These are phyloP conservation scores for Podaxis sp. DNA, from an alignment of 768 basidiomycete genomes.

Conservation along the genomic window DNA sequence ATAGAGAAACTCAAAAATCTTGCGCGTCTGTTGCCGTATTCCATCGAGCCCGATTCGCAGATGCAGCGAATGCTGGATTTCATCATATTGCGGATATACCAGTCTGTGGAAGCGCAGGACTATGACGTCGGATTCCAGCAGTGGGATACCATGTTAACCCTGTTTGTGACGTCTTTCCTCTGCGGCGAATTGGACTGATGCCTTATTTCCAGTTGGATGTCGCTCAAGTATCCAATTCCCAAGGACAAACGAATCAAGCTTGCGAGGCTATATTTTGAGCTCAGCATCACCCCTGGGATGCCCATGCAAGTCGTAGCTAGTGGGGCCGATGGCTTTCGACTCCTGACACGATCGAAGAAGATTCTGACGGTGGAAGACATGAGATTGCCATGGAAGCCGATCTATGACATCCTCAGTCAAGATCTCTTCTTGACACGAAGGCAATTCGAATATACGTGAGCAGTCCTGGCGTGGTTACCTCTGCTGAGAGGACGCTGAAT, in stretches of 20 bases:
- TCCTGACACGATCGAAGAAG: slow-evolving; percentile 65
- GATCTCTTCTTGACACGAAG: slow-evolving; percentile 77
- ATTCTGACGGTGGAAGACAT: slow-evolving; percentile 77
- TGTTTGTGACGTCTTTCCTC: slow-evolving; percentile 44
- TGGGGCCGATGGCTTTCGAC: slow-evolving; percentile 61
- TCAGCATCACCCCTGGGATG: slow-evolving; percentile 77
- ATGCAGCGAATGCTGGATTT: slow-evolving; percentile 79
- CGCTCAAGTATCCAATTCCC: slow-evolving; percentile 86
- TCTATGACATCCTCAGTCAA: slow-evolving; percentile 66
- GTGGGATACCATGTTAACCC: slow-evolving; percentile 76
- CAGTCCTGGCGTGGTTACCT: slow-evolving; percentile 12
- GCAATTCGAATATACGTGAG: slow-evolving; percentile 78
- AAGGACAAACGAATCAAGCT: slow-evolving; percentile 73
- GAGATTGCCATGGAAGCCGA: slow-evolving; percentile 80
- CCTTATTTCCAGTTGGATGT: slow-evolving; percentile 53
- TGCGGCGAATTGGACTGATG: slow-evolving; percentile 4
- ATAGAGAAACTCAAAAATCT: slow-evolving; percentile 63
- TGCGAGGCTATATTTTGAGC: slow-evolving; percentile 76
- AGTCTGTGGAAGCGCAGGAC: slow-evolving; percentile 78
- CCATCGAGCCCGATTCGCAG: slow-evolving; percentile 71
- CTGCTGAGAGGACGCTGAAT: slow-evolving; percentile 11
- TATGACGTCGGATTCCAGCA: slow-evolving; percentile 79
- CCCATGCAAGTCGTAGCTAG: slow-evolving; percentile 65
- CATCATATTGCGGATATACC: slow-evolving; percentile 64
- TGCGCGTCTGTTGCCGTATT: slow-evolving; percentile 70